These are phyloP conservation scores for Pezicula neosporulosa DNA, from an alignment of 2,329 filamentous ascomycete species.

Conservation along the genomic window DNA sequence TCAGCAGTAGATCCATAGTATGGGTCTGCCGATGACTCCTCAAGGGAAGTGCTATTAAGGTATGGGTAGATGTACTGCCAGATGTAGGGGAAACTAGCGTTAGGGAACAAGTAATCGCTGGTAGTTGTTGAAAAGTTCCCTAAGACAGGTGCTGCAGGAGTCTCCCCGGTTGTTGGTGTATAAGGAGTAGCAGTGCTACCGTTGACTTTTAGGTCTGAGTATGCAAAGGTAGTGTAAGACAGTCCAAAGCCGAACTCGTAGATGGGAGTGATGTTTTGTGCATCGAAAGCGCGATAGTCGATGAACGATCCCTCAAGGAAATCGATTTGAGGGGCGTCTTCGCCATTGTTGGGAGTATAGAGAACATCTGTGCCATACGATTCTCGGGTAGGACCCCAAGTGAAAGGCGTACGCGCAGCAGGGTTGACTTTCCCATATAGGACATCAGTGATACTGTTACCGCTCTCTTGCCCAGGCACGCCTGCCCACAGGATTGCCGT, in stretches of 20 bases:
- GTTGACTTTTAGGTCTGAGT: slow-evolving; percentile 58
- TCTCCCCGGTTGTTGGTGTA: slow-evolving; percentile 56
- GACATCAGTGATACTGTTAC: slow-evolving; percentile 76
- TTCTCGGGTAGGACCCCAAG: slow-evolving; percentile 62
- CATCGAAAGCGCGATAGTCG: slow-evolving; percentile 76
- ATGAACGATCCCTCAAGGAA: slow-evolving; percentile 79
- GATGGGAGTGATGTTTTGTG: slow-evolving; percentile 57
- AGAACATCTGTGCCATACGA: slow-evolving; percentile 39
- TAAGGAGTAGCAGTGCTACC: slow-evolving; percentile 17
- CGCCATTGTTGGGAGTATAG: slow-evolving; percentile 62
- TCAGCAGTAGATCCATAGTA: slow-evolving; percentile 22
- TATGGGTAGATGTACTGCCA: slow-evolving; percentile 53
- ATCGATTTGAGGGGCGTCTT: slow-evolving; percentile 63
- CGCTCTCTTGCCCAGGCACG: slow-evolving; percentile 78
- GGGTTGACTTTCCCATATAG: slow-evolving; percentile 80
- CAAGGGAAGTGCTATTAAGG: slow-evolving; percentile 43
- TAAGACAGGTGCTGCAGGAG: slow-evolving; percentile 59
- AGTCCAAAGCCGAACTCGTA: slow-evolving; percentile 82
- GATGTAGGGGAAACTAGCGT: slow-evolving; percentile 43
- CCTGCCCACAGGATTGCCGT: slow-evolving; percentile 83
- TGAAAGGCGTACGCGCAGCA: slow-evolving; percentile 74
- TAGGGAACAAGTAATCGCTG: slow-evolving; percentile 66
- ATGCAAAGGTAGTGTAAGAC: slow-evolving; percentile 75
- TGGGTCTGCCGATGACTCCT: slow-evolving; percentile 46
- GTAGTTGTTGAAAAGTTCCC: slow-evolving; percentile 60